Percentiles rank a stretch among this genome's conserved stretches.
phyloP scores from a whole-genome alignment of 2,329 filamentous ascomycete genomes.

The Sarocladium kiliense region DNA sequence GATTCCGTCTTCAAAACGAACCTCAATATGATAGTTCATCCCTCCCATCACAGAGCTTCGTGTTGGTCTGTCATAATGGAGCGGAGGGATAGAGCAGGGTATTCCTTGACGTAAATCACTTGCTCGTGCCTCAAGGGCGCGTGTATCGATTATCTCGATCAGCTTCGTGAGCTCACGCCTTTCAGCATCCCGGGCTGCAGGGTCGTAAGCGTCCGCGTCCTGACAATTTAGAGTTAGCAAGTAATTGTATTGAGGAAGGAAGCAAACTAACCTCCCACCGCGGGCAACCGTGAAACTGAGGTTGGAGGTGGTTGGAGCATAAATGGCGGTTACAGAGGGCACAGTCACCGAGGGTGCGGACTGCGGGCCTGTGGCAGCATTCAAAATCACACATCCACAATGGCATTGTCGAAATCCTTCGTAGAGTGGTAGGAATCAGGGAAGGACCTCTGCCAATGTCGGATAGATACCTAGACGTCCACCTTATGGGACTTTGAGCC shows the following conservation, averaged over 20 bases:
- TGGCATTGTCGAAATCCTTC: too few species aligned
- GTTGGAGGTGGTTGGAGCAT: constrained; percentile 26
- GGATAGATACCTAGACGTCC: too few species aligned
- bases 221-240: constrained; percentile 14
- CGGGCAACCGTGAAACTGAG: constrained; percentile 28
- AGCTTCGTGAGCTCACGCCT: constrained; percentile 26
- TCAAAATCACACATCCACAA: constrained; percentile 29
- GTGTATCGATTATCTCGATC: constrained; percentile 28
- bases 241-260: too few species aligned
- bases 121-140: constrained; percentile 29
- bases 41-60: constrained; percentile 36
- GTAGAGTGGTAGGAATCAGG: too few species aligned
- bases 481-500: too few species aligned
- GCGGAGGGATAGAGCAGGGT: constrained; percentile 27
- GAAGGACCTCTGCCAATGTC: too few species aligned
- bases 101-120: constrained; percentile 28
- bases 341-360: constrained; percentile 31
- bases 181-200: constrained; percentile 28
- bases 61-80: constrained; percentile 29
- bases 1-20: constrained; percentile 36
- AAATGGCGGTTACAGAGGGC: constrained; percentile 34
- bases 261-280: too few species aligned
- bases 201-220: constrained; percentile 27
- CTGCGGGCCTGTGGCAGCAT: constrained; percentile 24
- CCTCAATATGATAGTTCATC: constrained; percentile 38